Evolutionary conservation across 202 grass and related monocot genomes (phyloP).

Genomic region (Tripidium arundinaceum): DNA sequence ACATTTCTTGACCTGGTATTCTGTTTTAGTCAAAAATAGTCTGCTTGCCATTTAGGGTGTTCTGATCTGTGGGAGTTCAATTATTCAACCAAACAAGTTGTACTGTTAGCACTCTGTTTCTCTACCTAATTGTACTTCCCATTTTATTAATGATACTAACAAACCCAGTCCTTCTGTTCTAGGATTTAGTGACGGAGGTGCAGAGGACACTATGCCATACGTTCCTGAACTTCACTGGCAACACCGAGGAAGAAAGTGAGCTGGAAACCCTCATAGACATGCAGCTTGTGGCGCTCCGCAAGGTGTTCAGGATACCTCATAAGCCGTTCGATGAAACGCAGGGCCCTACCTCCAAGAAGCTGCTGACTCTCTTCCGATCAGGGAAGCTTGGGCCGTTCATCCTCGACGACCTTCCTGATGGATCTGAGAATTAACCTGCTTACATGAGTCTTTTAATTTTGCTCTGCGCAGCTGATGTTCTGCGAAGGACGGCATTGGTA

Average conservation of each 20-base stretch:
- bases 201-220: slow-evolving; percentile 54
- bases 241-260: slow-evolving; percentile 62
- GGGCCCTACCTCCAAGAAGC: slow-evolving; percentile 61
- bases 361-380: slow-evolving; percentile 75
- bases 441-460: background rate
- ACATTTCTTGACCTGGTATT: background rate
- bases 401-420: slow-evolving; percentile 67
- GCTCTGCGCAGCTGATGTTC: background rate
- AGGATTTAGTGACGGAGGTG: slow-evolving; percentile 82
- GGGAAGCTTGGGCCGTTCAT: slow-evolving; percentile 82
- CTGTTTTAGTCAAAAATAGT: background rate
- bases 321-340: slow-evolving; percentile 63
- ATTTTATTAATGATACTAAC: slow-evolving; percentile 7
- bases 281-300: slow-evolving; percentile 63
- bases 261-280: slow-evolving; percentile 69
- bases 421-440: background rate
- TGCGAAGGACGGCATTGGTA: background rate
- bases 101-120: background rate
- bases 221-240: slow-evolving; percentile 58
- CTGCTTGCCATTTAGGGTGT: background rate
- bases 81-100: background rate
- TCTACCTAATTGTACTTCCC: slow-evolving; percentile 17
- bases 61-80: background rate
- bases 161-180: slow-evolving; percentile 1
- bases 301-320: slow-evolving; percentile 69